Evolutionary conservation across 73 alveolate genomes (phyloP), one percentile per base, ranked within the genome.

Genomic region (Symbiodinium pilosum): DNA sequence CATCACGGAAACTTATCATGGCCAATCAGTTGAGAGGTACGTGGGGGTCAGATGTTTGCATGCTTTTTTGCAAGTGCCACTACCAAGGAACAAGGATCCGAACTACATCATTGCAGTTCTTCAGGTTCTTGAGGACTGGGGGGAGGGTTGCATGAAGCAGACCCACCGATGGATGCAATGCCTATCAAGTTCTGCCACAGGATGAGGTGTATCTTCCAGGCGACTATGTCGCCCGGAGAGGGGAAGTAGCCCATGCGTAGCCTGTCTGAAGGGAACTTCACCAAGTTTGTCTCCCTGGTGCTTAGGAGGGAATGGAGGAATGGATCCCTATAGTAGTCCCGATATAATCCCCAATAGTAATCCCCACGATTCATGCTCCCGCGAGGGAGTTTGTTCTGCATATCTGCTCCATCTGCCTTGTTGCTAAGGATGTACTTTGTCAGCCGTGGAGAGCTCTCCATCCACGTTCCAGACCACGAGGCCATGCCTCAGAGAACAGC

Each of bases 31-130:
- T n/a, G n/a, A n/a, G n/a, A n/a, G n/a, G n/a, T n/a, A n/a, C n/a
- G n/a, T n/a, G n/a, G n/a, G n/a, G n/a, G n/a, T n/a, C n/a, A n/a
- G 11, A 56, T 5, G 36, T 30, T 18, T 56, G 75, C 32, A 6
- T 18, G 26, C 36, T 56, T 56, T 16, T 18, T 11, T 7, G 36
- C 38, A 26, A 2, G 20, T 64, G 77, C 77, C 21, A 47, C 59
- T 11, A 44, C 96, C n/a, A n/a, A 89, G 96, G 96, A 44, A 44
- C 77, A 89, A 89, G 51, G 96, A 89, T 43, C 88, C 87, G 34
- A 89, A 89, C 96, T 89, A 89, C 96, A 89, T 89, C 96, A 89
- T 89, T 39, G 96, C 96, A 2, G 96, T 89, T 18, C 87, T 89
- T 51, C 75, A 89, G 32, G 96, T 89, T 56, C 87, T 89, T 7